phyloP scores from a whole-genome alignment of 371 early-diverging fungal species.

The Mortierella sp. region DNA sequence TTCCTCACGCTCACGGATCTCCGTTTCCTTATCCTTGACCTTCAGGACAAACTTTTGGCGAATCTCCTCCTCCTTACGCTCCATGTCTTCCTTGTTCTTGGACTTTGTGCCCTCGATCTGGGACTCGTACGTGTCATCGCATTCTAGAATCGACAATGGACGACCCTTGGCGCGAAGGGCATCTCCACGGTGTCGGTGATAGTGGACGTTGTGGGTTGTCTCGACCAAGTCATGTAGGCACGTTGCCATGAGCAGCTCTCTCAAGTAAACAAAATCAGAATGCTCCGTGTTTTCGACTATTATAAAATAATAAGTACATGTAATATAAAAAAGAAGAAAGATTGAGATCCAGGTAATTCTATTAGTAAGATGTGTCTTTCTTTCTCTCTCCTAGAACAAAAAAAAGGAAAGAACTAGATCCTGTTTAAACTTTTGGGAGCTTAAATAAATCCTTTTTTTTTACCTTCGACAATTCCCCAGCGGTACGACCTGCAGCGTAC shows the following conservation, averaged over 20 bases:
- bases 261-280: constrained; percentile 89
- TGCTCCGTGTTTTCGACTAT: constrained; percentile 88
- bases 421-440: too few relatives aligned
- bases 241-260: constrained; percentile 77
- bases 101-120: constrained; percentile 73
- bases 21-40: constrained; percentile 76
- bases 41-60: constrained; percentile 77
- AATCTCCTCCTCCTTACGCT: constrained; percentile 81
- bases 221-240: constrained; percentile 88
- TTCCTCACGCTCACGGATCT: constrained; percentile 76
- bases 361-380: too few relatives aligned
- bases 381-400: background rate
- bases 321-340: constrained; percentile 57
- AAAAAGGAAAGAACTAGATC: background rate
- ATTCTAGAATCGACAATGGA: constrained; percentile 80
- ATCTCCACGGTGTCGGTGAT: constrained; percentile 82
- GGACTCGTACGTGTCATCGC: constrained; percentile 82
- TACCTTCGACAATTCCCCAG: constrained; percentile 97
- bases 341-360: background rate
- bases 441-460: too few relatives aligned
- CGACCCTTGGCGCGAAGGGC: constrained; percentile 76
- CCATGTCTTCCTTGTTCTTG: constrained; percentile 76
- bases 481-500: constrained; percentile 95
- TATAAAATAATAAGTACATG: constrained; percentile 71
- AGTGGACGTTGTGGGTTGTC: constrained; percentile 82